phyloP scores from a whole-genome alignment of 768 basidiomycete species.

The Agrocybe praecox region DNA sequence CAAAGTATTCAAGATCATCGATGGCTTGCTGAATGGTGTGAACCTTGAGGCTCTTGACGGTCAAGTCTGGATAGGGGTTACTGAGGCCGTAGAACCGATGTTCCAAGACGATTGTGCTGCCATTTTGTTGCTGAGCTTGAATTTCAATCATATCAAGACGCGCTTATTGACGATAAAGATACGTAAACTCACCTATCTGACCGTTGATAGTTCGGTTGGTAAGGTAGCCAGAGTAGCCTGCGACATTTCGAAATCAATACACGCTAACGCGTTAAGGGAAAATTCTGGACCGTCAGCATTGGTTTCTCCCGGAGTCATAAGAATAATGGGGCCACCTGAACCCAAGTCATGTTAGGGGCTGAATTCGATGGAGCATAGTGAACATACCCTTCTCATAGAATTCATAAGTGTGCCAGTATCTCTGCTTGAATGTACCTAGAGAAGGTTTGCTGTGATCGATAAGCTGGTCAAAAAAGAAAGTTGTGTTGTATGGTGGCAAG shows the following conservation, averaged over 20 bases:
- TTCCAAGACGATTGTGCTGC: slow-evolving; percentile 64
- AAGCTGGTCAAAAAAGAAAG: slow-evolving; percentile 60
- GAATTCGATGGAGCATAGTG: neutral
- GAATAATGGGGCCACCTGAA: slow-evolving; percentile 58
- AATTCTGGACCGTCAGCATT: slow-evolving; percentile 49
- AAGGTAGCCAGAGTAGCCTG: slow-evolving; percentile 57
- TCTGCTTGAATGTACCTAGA: slow-evolving; percentile 75
- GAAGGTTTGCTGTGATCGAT: slow-evolving; percentile 58
- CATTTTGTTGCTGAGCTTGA: slow-evolving; percentile 64
- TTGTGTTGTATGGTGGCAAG: slow-evolving; percentile 45
- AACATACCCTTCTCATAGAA: slow-evolving; percentile 55
- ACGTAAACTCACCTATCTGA: slow-evolving; percentile 39
- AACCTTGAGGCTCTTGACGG: slow-evolving; percentile 52
- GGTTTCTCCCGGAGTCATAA: slow-evolving; percentile 68
- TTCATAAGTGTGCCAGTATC: slow-evolving; percentile 73
- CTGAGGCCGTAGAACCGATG: slow-evolving; percentile 80
- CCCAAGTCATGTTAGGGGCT: neutral
- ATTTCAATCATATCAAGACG: neutral
- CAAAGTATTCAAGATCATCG: slow-evolving; percentile 72
- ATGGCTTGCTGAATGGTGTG: slow-evolving; percentile 78
- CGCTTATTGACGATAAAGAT: neutral
- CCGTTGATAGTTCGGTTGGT: slow-evolving; percentile 68
- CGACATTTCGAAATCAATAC: slow-evolving; percentile 1
- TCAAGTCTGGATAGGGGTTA: slow-evolving; percentile 66
- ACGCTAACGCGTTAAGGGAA: neutral